Evolutionary conservation across 2,329 filamentous ascomycete genomes (phyloP).

Genomic region (Periconia sp.): DNA sequence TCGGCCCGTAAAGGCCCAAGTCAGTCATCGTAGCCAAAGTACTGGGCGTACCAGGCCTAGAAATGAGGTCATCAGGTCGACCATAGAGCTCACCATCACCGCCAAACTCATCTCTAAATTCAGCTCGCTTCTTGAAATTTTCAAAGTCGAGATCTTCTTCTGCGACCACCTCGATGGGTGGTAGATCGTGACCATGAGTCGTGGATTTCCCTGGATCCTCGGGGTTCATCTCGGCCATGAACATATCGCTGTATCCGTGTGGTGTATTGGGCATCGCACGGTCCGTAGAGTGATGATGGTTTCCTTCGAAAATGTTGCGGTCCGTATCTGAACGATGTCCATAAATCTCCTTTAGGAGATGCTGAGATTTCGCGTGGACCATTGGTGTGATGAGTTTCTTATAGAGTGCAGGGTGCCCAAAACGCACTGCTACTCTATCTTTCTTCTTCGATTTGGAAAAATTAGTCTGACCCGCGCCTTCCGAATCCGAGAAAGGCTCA

Average conservation of each 20-base stretch:
- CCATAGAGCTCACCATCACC: conserved; percentile 68
- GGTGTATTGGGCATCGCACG: conserved; percentile 56
- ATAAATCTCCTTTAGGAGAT: conserved; percentile 82
- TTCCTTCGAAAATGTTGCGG: conserved; percentile 31
- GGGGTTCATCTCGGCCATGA: conserved; percentile 74
- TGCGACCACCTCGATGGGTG: conserved; percentile 84
- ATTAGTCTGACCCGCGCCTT: conserved; percentile 53
- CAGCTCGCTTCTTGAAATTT: conserved; percentile 85
- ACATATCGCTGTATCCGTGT: conserved; percentile 81
- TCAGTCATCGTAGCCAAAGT: conserved; percentile 36
- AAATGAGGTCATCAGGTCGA: conserved; percentile 62
- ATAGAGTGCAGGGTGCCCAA: conserved; percentile 90
- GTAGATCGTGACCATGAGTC: conserved; percentile 15
- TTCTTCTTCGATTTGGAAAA: conserved; percentile 37
- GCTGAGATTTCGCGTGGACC: conserved; percentile 89
- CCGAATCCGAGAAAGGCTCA: conserved; percentile 56
- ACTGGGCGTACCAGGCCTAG: conserved; percentile 34
- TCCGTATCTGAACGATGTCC: conserved; percentile 73
- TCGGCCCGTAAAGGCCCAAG: conserved; percentile 18
- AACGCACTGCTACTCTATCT: conserved; percentile 75
- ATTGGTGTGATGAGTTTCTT: conserved; percentile 69
- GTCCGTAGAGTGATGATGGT: conserved; percentile 33
- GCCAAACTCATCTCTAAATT: conserved; percentile 85
- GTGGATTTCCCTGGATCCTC: conserved; percentile 59
- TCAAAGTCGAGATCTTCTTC: conserved; percentile 87